phyloP scores from a whole-genome alignment of 2,329 filamentous ascomycete genomes.

The Botryotinia calthae region DNA sequence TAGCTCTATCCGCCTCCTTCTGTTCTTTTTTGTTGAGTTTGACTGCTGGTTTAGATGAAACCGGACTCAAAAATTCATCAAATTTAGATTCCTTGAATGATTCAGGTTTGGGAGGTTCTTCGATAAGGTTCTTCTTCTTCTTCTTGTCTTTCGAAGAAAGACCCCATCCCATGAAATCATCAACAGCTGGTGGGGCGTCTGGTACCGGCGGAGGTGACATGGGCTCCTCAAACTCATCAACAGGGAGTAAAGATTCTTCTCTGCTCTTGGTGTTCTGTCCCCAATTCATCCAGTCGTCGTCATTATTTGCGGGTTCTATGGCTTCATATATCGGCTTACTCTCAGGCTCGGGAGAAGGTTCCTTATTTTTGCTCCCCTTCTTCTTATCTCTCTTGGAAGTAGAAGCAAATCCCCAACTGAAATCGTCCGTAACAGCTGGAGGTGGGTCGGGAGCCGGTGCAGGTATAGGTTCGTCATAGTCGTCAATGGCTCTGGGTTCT shows the following conservation, averaged over 20 bases:
- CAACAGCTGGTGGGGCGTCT: conserved; percentile 37
- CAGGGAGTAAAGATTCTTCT: conserved; percentile 35
- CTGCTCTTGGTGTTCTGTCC: conserved; percentile 33
- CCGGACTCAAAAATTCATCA: conserved; percentile 37
- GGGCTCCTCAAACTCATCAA: conserved; percentile 39
- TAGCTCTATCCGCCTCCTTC: conserved; percentile 48
- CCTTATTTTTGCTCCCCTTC: conserved; percentile 40
- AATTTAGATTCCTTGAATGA: conserved; percentile 47
- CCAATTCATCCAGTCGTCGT: conserved; percentile 37
- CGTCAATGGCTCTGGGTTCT: conserved; percentile 18
- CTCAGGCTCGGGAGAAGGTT: conserved; percentile 28
- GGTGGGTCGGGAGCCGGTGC: conserved; percentile 26
- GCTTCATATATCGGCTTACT: conserved; percentile 29
- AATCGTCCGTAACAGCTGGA: conserved; percentile 36
- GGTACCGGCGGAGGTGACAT: conserved; percentile 38
- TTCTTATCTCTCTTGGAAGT: conserved; percentile 44
- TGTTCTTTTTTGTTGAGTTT: conserved; percentile 52
- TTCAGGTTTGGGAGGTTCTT: conserved; percentile 48
- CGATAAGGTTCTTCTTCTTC: conserved; percentile 46
- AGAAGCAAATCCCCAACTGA: conserved; percentile 22
- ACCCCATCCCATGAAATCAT: conserved; percentile 37
- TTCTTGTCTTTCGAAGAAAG: conserved; percentile 45
- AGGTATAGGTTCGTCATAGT: conserved; percentile 24
- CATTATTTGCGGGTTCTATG: conserved; percentile 28
- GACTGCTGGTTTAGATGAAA: conserved; percentile 32